Base-by-base conservation (phyloP, 2,329 filamentous ascomycete genomes). In the Tympanopsis confertula region DNA sequence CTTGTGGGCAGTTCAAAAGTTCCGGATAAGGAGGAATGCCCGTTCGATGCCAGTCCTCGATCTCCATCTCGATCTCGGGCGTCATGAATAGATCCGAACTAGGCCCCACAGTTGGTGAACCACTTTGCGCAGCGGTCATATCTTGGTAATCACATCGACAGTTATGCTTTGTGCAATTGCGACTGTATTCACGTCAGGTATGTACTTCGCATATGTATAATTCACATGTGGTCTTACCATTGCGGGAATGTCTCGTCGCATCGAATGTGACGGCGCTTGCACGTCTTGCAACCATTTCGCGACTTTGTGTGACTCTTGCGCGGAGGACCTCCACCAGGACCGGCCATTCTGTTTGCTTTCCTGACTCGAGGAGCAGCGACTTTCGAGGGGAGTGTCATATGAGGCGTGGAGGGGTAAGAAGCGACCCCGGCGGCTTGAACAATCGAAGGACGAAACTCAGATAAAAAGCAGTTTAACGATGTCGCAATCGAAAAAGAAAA, bases 71-170 rank as follows among this genome's bases (percentile, higher is more conserved):
- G 39, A 78, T 73, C 44, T 75, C 69, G 13, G 74, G 67, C 18
- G 72, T 74, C 62, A 75, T 74, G 30, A 75, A 62, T 19, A 81
- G 63, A 15, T 33, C 30, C 10, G 30, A 15, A 15, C 7, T 17
- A 10, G 10, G 10, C 10, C 30, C 10, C 12, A 15, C 7, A 7
- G 10, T 33, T 10, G 12, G 7, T 10, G 30, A 10, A 13, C 7
- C 7, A 7, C 17, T 15, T 13, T 18, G 7, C 7, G 30, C 30
- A 36, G 63, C 58, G 20, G 69, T 63, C 44, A 61, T 66, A 50
- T 82, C 76, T 69, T 78, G 77, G 56, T 82, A 82, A 53, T 82
- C 78, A 55, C 78, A 82, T 44, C 76, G 69, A 44, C 78, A 78
- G 52, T 79, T 78, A 52, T 82, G 78, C 51, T 82, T 82, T 32